A percentile compares a stretch with the other conserved stretches of the same genome.
These are phyloP conservation scores for Mrakia gelida DNA, from an alignment of 768 basidiomycete genomes.

Conservation along the genomic window DNA sequence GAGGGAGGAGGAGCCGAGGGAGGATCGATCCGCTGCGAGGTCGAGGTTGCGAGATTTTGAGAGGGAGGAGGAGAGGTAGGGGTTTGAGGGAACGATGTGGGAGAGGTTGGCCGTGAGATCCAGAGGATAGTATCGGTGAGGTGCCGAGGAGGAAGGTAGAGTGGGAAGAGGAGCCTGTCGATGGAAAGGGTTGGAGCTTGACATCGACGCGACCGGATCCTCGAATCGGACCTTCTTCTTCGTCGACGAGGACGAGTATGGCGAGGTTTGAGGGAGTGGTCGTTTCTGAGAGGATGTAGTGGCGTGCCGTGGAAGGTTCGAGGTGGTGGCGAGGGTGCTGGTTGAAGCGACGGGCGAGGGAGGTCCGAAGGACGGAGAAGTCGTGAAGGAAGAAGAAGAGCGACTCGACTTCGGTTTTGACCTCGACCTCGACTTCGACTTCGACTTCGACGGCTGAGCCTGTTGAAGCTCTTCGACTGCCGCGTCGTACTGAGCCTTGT, in stretches of 20 bases:
- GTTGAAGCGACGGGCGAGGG: neutral
- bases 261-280: too few relatives aligned
- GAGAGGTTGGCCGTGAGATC: too few relatives aligned
- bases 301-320: neutral
- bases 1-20: neutral
- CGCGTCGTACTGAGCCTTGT: too few relatives aligned
- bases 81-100: neutral
- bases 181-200: neutral
- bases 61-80: neutral
- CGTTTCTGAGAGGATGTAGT: neutral
- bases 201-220: neutral
- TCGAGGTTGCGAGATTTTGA: too few relatives aligned
- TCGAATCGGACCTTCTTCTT: neutral
- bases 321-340: neutral
- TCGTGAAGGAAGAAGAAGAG: neutral
- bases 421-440: too few relatives aligned
- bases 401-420: too few relatives aligned
- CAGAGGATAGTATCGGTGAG: neutral
- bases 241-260: neutral
- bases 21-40: too few relatives aligned
- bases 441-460: too few relatives aligned
- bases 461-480: too few relatives aligned
- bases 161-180: neutral
- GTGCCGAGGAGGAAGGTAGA: neutral
- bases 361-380: neutral